These are phyloP conservation scores for Citeromyces nyonsensis DNA, from an alignment of 805 yeast genomes.

Conservation along the genomic window DNA sequence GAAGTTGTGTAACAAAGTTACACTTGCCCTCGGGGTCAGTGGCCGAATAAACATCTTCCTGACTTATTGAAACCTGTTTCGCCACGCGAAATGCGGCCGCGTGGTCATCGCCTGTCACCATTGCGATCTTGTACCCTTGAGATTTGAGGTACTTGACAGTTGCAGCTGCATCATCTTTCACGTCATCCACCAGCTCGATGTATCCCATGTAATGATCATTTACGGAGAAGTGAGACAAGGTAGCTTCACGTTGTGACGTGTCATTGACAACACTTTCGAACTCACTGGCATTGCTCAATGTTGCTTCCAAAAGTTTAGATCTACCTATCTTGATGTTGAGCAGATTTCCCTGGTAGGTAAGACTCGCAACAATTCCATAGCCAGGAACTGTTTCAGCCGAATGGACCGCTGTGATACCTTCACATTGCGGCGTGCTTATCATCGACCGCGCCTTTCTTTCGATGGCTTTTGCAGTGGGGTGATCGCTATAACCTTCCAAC, in stretches of 20 bases:
- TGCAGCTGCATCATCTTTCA: slow-evolving; percentile 49
- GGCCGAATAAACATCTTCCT: slow-evolving; percentile 53
- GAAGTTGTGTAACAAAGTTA: slow-evolving; percentile 38
- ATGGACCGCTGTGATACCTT: neutral
- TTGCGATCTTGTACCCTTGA: slow-evolving; percentile 49
- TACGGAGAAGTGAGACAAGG: slow-evolving; percentile 27
- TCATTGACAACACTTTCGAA: neutral
- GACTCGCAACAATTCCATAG: slow-evolving; percentile 23
- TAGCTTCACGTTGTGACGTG: slow-evolving; percentile 2
- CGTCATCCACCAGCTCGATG: slow-evolving; percentile 49
- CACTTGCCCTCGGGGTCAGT: slow-evolving; percentile 70
- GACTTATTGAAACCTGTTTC: slow-evolving; percentile 46
- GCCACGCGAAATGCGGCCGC: slow-evolving; percentile 55
- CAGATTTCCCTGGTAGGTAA: slow-evolving; percentile 8
- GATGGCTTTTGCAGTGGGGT: slow-evolving; percentile 75
- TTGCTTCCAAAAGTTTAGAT: slow-evolving; percentile 5
- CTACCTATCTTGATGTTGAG: slow-evolving; percentile 40
- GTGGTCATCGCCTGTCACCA: slow-evolving; percentile 81
- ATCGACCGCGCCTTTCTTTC: slow-evolving; percentile 13
- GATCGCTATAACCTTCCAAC: slow-evolving; percentile 64
- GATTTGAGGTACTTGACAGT: slow-evolving; percentile 39
- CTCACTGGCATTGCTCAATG: neutral
- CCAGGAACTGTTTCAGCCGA: slow-evolving; percentile 13
- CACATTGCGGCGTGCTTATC: neutral
- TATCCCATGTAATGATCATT: slow-evolving; percentile 46